These are phyloP conservation scores for Paraconiothyrium brasiliense DNA, from an alignment of 2,329 filamentous ascomycete genomes.

Conservation along the genomic window DNA sequence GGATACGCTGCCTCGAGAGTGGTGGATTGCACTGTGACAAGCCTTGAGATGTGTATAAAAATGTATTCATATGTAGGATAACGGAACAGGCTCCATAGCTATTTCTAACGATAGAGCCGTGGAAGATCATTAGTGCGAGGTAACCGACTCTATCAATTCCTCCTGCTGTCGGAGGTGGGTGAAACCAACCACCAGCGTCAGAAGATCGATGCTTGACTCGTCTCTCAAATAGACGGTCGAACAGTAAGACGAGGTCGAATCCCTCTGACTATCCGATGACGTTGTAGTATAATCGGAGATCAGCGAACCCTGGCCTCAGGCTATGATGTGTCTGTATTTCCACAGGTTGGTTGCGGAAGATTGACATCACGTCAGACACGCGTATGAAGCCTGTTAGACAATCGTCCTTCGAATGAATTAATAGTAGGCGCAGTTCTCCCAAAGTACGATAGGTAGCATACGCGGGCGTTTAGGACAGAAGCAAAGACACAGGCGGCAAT, in stretches of 20 bases:
- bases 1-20: too few relatives aligned
- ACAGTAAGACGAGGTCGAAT: neutral
- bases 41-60: too few relatives aligned
- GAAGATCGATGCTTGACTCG: neutral
- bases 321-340: too few relatives aligned
- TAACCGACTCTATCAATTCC: too few relatives aligned
- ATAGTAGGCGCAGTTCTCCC: neutral
- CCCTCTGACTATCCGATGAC: neutral
- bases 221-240: neutral
- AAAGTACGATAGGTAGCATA: neutral
- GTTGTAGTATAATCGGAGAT: neutral
- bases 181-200: too few relatives aligned
- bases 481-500: slow-evolving; percentile 12
- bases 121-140: too few relatives aligned
- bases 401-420: neutral
- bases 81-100: too few relatives aligned
- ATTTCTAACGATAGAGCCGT: too few relatives aligned
- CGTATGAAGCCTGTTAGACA: neutral
- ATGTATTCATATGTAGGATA: too few relatives aligned
- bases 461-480: neutral
- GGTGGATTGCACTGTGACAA: too few relatives aligned
- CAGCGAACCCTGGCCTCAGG: neutral
- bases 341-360: neutral
- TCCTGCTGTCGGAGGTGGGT: too few relatives aligned
- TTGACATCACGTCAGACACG: neutral